Base-by-base conservation (phyloP, 2,329 filamentous ascomycete genomes). In the Pseudocercospora fijiensis region DNA sequence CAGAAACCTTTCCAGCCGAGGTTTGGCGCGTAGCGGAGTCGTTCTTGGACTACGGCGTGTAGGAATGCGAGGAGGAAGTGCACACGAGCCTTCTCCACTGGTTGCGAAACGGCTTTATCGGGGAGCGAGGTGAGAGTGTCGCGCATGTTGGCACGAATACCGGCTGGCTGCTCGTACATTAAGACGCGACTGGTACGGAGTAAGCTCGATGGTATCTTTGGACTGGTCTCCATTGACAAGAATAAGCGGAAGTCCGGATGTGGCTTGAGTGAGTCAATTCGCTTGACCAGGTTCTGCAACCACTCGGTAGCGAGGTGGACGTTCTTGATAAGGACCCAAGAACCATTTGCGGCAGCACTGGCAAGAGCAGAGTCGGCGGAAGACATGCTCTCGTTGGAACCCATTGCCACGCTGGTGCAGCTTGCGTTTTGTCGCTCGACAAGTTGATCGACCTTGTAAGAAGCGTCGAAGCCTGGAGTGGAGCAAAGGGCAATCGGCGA, bases 1-100 rank as follows among this genome's bases (percentile, higher is more conserved):
- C 96, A 99, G 84, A 97, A 96, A 60, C 92, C 92, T 82, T 96
- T 97, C 95, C 95, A 99, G 65, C 95, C 95, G 61, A 99, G 82
- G 62, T 85, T 94, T 0, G 95, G 96, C 24, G 94, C 93, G 76
- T 99, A 99, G 67, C 95, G 90, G 67, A 99, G 82, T 71, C 96
- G 85, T 78, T 99, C 95, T 77, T 99, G 95, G 10, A 97, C 88
- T 41, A 99, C 93, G 6, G 95, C 96, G 76, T 99, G 95, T 71
- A 99, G 76, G 85, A 99, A 98, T 2, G 90, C 95, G 41, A 99
- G 84, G 56, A 99, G 82, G 55, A 99, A 84, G 74, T 99, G 98
- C 58, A 99, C 81, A 68, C 96, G 87, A 22, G 89, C 88, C 75
- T 95, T 91, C 79, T 99, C 95, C 9, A 97, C 92, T 0, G 95